Evolutionary conservation across 306 rosid species (phyloP).

Genomic region (Cucumis sativus): DNA sequence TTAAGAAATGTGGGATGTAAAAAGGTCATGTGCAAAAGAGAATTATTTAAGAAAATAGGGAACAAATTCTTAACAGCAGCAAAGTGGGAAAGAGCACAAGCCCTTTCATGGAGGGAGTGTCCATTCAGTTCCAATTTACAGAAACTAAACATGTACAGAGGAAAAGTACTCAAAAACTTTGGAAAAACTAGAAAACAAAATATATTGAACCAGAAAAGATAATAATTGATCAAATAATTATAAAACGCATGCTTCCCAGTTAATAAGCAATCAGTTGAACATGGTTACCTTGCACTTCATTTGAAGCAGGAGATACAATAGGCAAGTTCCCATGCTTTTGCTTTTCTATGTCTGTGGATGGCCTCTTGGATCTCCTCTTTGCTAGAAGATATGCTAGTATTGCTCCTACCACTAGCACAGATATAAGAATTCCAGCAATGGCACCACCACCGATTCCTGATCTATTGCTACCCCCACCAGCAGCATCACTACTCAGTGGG

Average conservation of each 20-base stretch:
- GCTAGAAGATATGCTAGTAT: slow-evolving; percentile 58
- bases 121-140: background rate
- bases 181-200: background rate
- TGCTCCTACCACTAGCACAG: slow-evolving; percentile 65
- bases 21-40: background rate
- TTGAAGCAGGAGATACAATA: slow-evolving; percentile 45
- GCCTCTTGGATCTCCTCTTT: slow-evolving; percentile 61
- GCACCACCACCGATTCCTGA: slow-evolving; percentile 90
- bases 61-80: background rate
- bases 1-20: background rate
- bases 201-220: background rate
- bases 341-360: slow-evolving; percentile 59
- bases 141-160: background rate
- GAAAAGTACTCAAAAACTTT: background rate
- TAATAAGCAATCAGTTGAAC: background rate
- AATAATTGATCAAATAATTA: background rate
- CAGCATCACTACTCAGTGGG: slow-evolving; percentile 25
- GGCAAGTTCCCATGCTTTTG: slow-evolving; percentile 60
- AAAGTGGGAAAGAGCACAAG: background rate
- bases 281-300: slow-evolving; percentile 49
- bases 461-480: slow-evolving; percentile 42
- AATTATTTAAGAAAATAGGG: background rate
- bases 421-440: slow-evolving; percentile 86
- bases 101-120: background rate
- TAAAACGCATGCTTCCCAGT: background rate